A percentile compares a stretch with the other conserved stretches of the same genome.
Evolutionary conservation across 768 basidiomycete genomes (phyloP).

Genomic region (Hysterangium stoloniferum): DNA sequence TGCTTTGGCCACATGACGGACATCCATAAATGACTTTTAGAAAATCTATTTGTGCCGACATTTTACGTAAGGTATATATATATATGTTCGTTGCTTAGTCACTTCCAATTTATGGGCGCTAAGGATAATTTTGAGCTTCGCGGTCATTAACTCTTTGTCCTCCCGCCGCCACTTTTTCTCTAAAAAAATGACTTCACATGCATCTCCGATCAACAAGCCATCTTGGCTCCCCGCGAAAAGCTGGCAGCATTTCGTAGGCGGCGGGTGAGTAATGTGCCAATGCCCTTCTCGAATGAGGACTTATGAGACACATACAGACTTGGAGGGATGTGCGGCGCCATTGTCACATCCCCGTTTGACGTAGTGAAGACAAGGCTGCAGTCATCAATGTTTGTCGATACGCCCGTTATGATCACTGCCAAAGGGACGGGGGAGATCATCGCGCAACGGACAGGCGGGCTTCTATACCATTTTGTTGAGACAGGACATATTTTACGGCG

Average conservation of each 20-base stretch:
- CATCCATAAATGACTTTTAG: too few relatives aligned
- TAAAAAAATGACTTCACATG: not conserved
- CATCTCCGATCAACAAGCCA: not conserved
- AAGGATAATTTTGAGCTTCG: not conserved
- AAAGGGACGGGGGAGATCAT: slow-evolving; percentile 25
- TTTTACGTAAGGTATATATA: too few relatives aligned
- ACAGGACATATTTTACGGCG: slow-evolving; percentile 86
- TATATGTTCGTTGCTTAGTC: not conserved
- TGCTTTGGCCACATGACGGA: too few relatives aligned
- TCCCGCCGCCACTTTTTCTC: not conserved
- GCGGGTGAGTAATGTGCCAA: slow-evolving; percentile 53
- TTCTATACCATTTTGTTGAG: slow-evolving; percentile 92
- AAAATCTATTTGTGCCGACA: too few relatives aligned
- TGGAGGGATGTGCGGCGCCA: slow-evolving; percentile 96
- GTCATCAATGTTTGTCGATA: slow-evolving; percentile 66
- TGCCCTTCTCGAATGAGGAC: not conserved
- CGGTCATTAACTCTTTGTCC: not conserved
- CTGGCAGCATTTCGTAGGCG: slow-evolving; percentile 79
- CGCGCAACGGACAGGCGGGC: slow-evolving; percentile 33
- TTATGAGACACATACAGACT: slow-evolving; percentile 39
- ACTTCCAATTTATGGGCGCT: not conserved
- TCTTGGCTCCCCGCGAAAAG: slow-evolving; percentile 56
- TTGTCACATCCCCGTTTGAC: slow-evolving; percentile 95
- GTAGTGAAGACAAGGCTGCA: slow-evolving; percentile 97
- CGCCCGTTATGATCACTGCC: slow-evolving; percentile 30